phyloP scores from a whole-genome alignment of 192 early-diverging fungal species.

The Coemansia sp. region DNA sequence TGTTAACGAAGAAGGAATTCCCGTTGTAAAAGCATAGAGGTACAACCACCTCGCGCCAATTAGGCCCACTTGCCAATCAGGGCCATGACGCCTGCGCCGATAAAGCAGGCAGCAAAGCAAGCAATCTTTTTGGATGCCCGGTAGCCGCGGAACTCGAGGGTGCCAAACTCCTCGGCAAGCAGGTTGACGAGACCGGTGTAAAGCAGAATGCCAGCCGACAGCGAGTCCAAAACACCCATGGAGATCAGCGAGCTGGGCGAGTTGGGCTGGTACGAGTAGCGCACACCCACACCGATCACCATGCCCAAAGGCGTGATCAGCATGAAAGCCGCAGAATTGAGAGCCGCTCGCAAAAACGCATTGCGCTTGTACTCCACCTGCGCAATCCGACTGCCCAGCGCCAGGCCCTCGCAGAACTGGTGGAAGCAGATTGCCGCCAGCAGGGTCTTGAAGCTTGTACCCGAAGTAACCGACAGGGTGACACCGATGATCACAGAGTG shows the following conservation, averaged over 20 bases:
- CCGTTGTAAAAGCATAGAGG: too few relatives aligned
- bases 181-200: constrained; percentile 75
- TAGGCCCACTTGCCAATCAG: constrained; percentile 74
- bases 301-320: constrained; percentile 80
- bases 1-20: too few relatives aligned
- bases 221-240: constrained; percentile 68
- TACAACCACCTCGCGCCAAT: not conserved
- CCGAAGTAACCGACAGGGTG: constrained; percentile 55
- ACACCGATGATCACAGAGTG: constrained; percentile 78
- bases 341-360: constrained; percentile 23
- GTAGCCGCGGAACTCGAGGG: constrained; percentile 54
- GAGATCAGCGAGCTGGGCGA: constrained; percentile 58
- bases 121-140: constrained; percentile 40
- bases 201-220: constrained; percentile 77
- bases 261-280: constrained; percentile 59
- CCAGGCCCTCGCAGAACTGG: constrained; percentile 78
- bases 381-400: constrained; percentile 69
- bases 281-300: constrained; percentile 73
- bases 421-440: constrained; percentile 65
- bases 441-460: constrained; percentile 55
- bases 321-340: constrained; percentile 56
- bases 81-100: constrained; percentile 73
- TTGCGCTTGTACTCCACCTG: constrained; percentile 39
- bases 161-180: constrained; percentile 65
- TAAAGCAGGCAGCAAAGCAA: constrained; percentile 59